A percentile compares a stretch with the other conserved stretches of the same genome.
These are phyloP conservation scores for Citeromyces matritensis DNA, from an alignment of 805 yeast genomes.

Conservation along the genomic window DNA sequence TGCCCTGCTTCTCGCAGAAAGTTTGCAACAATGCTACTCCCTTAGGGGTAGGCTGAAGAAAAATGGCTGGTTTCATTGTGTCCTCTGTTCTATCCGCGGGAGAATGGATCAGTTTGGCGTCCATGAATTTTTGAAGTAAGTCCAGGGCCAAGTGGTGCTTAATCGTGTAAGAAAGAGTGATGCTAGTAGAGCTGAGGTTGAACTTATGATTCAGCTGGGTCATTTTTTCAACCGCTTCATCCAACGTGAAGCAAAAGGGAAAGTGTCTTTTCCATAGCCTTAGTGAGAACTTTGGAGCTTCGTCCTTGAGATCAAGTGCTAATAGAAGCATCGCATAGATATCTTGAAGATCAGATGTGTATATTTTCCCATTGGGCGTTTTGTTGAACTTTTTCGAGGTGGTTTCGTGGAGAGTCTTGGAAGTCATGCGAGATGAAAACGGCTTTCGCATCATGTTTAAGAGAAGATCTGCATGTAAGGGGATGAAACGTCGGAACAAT, in stretches of 20 bases:
- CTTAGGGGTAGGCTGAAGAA: conserved; percentile 81
- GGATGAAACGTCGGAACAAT: too few species aligned
- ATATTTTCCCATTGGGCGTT: conserved; percentile 37
- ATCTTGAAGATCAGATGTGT: conserved; percentile 40
- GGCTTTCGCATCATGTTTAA: too few species aligned
- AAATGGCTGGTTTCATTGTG: conserved; percentile 22
- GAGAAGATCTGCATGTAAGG: too few species aligned
- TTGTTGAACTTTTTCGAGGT: conserved; percentile 27
- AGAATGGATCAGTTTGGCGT: conserved; percentile 51
- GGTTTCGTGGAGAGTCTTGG: conserved; percentile 25
- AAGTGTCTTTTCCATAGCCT: conserved; percentile 12
- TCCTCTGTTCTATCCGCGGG: conserved; percentile 61
- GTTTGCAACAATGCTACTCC: conserved; percentile 60
- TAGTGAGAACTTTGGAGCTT: conserved; percentile 4
- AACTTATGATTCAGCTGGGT: conserved; percentile 27
- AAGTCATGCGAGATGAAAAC: too few species aligned
- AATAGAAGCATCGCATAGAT: conserved; percentile 36
- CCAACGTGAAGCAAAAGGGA: conserved; percentile 37
- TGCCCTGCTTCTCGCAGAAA: conserved; percentile 44
- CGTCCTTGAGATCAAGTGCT: conserved; percentile 22
- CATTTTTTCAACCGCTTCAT: conserved; percentile 40
- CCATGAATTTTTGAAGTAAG: conserved; percentile 35
- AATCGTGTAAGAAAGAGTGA: conserved; percentile 39
- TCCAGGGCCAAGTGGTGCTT: conserved; percentile 30
- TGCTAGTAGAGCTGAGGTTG: conserved; percentile 31